These are phyloP conservation scores for Fusarium sp. DNA, from an alignment of 2,329 filamentous ascomycete species.

Conservation along the genomic window DNA sequence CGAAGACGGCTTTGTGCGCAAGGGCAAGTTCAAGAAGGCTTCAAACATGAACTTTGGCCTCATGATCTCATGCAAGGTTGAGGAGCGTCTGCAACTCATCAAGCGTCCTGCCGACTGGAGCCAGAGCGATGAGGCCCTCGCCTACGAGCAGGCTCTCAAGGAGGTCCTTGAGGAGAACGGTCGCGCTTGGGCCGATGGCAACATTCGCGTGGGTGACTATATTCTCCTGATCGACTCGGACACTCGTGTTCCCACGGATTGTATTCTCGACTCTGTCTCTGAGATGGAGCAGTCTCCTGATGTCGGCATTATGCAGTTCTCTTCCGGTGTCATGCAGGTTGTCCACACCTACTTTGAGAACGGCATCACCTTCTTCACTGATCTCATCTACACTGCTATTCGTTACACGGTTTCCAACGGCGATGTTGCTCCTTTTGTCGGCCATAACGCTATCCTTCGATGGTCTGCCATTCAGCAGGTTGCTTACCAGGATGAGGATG, in stretches of 20 bases:
- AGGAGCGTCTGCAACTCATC: constrained; percentile 73
- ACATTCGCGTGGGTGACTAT: constrained; percentile 88
- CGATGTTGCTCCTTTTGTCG: constrained; percentile 82
- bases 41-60: constrained; percentile 80
- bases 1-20: constrained; percentile 71
- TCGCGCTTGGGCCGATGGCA: constrained; percentile 84
- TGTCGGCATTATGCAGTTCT: constrained; percentile 83
- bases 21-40: constrained; percentile 77
- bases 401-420: constrained; percentile 82
- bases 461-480: constrained; percentile 83
- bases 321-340: constrained; percentile 83
- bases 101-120: constrained; percentile 73
- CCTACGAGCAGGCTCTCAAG: constrained; percentile 74
- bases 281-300: constrained; percentile 86
- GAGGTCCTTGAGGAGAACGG: constrained; percentile 76
- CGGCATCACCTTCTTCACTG: constrained; percentile 78
- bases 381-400: constrained; percentile 82
- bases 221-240: constrained; percentile 82
- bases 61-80: constrained; percentile 76
- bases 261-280: constrained; percentile 81
- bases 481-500: constrained; percentile 75
- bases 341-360: constrained; percentile 79
- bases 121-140: constrained; percentile 74
- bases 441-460: constrained; percentile 82
- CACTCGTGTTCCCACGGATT: constrained; percentile 82